phyloP scores from a whole-genome alignment of 768 basidiomycete species.

The Termitomyces sp. region DNA sequence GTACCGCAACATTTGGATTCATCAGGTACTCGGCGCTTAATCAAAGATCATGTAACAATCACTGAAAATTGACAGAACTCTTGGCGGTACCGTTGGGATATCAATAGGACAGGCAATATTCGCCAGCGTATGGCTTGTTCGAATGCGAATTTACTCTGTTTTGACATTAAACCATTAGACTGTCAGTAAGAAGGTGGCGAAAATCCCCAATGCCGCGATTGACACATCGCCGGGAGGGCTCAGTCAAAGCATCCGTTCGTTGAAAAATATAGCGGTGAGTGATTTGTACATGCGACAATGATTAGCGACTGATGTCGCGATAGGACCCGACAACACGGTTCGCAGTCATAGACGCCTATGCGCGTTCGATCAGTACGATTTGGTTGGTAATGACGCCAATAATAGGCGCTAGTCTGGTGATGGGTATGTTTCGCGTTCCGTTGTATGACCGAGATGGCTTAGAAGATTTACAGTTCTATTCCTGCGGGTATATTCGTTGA shows the following conservation, averaged over 20 bases:
- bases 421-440: slow-evolving; percentile 29
- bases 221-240: slow-evolving; percentile 39
- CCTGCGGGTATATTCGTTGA: slow-evolving; percentile 54
- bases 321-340: slow-evolving; percentile 47
- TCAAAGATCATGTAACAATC: slow-evolving; percentile 2
- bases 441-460: neutral
- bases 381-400: slow-evolving; percentile 65
- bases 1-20: slow-evolving; percentile 66
- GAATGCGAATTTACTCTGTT: neutral
- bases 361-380: slow-evolving; percentile 54
- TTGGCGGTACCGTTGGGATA: slow-evolving; percentile 77
- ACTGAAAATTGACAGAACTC: slow-evolving; percentile 33
- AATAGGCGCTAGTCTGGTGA: slow-evolving; percentile 45
- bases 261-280: slow-evolving; percentile 42
- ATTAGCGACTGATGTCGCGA: neutral
- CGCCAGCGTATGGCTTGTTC: slow-evolving; percentile 38
- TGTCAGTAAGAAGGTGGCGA: slow-evolving; percentile 30
- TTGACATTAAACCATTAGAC: slow-evolving; percentile 19
- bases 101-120: slow-evolving; percentile 71
- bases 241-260: slow-evolving; percentile 37
- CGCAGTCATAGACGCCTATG: slow-evolving; percentile 55
- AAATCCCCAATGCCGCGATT: slow-evolving; percentile 32
- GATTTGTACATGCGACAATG: neutral
- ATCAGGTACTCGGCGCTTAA: slow-evolving; percentile 40
- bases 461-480: slow-evolving; percentile 38